phyloP scores from a whole-genome alignment of 2,329 filamentous ascomycete species.

The Thelonectria discophora region DNA sequence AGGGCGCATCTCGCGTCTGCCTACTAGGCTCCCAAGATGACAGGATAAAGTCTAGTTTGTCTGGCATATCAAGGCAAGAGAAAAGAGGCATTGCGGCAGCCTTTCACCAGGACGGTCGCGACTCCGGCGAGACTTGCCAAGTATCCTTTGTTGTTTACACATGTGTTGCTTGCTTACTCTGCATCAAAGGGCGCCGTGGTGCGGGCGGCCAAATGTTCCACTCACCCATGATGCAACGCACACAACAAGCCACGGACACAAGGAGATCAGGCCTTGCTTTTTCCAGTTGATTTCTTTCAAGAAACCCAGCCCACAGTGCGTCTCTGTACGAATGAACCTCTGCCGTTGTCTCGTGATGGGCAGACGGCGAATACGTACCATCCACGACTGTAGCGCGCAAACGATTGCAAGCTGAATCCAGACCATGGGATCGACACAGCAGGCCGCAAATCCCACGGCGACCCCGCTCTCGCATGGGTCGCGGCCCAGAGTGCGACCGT shows the following conservation, averaged over 20 bases:
- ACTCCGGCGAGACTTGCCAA: background rate
- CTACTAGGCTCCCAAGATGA: background rate
- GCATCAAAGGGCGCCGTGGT: background rate
- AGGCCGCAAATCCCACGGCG: conserved; percentile 15
- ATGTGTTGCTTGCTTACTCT: background rate
- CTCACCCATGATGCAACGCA: background rate
- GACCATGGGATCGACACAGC: conserved; percentile 22
- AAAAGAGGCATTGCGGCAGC: background rate
- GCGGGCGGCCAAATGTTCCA: background rate
- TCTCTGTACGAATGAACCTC: background rate
- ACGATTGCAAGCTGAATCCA: conserved; percentile 3
- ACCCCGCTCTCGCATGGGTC: conserved; percentile 3
- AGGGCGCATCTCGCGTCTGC: background rate
- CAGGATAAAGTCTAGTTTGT: background rate
- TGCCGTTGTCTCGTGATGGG: background rate
- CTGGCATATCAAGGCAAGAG: background rate
- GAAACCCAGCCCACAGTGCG: background rate
- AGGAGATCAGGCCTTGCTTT: background rate
- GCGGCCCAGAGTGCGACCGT: background rate
- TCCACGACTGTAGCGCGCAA: too few relatives aligned
- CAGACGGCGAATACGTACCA: too few relatives aligned
- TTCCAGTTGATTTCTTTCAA: background rate
- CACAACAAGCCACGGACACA: background rate
- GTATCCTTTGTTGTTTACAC: background rate
- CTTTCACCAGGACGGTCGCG: background rate